phyloP scores from a whole-genome alignment of 495 filamentous ascomycete genomes.

The Aspergillus avenaceus region DNA sequence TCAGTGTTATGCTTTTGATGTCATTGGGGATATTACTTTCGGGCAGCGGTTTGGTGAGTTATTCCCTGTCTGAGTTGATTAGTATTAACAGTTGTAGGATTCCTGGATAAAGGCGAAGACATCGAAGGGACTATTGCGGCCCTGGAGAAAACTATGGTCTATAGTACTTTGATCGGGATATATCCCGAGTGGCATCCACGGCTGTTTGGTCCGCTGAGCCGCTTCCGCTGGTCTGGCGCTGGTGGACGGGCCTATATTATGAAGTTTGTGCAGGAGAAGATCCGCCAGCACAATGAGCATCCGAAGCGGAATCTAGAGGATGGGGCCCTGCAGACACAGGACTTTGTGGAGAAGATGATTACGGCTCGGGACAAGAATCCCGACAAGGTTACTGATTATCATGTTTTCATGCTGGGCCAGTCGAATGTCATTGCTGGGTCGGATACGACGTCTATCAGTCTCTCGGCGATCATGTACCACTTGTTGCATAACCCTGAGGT shows the following conservation, averaged over 20 bases:
- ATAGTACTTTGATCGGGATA: constrained; percentile 50
- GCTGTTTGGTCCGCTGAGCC: constrained; percentile 36
- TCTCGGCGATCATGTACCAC: constrained; percentile 48
- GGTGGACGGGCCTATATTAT: constrained; percentile 38
- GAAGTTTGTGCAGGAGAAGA: constrained; percentile 41
- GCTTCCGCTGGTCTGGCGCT: constrained; percentile 36
- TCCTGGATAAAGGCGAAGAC: constrained; percentile 58
- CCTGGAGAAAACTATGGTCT: constrained; percentile 49
- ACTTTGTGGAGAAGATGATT: constrained; percentile 53
- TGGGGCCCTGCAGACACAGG: constrained; percentile 36
- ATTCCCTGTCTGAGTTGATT: neutral
- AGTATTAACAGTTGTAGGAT: constrained; percentile 33
- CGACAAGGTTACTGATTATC: constrained; percentile 47
- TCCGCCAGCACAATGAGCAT: constrained; percentile 25
- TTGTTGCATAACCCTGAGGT: constrained; percentile 37
- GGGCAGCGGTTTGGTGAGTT: constrained; percentile 50
- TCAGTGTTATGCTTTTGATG: constrained; percentile 58
- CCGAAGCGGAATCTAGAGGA: constrained; percentile 11
- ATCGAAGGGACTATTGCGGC: constrained; percentile 59
- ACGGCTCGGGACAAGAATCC: constrained; percentile 54
- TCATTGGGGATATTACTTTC: constrained; percentile 65
- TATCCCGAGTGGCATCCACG: constrained; percentile 44
- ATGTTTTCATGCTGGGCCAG: constrained; percentile 45
- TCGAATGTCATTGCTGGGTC: constrained; percentile 53
- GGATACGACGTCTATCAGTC: constrained; percentile 52